A percentile compares a stretch with the other conserved stretches of the same genome.
phyloP scores from a whole-genome alignment of 768 basidiomycete genomes.

The Crepidotus variabilis region DNA sequence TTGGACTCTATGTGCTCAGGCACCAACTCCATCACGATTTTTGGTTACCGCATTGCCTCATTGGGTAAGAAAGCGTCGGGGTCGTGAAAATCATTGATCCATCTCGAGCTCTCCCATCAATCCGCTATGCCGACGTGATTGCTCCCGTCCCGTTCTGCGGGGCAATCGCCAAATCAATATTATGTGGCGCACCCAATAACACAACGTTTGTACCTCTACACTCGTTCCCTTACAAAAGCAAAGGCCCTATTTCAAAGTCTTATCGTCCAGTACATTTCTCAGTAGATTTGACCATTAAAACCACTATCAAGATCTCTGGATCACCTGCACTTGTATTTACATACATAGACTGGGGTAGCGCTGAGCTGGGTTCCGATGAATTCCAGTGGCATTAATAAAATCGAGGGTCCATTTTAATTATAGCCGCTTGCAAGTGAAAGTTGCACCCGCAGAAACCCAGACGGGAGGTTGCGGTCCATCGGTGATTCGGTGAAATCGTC shows the following conservation, averaged over 20 bases:
- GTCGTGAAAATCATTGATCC: not conserved
- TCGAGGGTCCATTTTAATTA: not conserved
- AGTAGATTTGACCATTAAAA: not conserved
- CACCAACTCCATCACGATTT: not conserved
- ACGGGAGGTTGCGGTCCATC: not conserved
- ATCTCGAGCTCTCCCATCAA: no score
- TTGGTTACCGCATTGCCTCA: constrained; percentile 6
- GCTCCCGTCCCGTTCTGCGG: no score
- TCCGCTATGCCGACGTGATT: no score
- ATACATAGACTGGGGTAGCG: not conserved
- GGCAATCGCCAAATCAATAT: no score
- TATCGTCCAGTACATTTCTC: not conserved
- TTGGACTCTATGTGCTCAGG: not conserved
- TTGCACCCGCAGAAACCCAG: not conserved
- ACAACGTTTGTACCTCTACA: no score
- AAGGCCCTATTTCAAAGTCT: no score
- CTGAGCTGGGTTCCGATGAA: not conserved
- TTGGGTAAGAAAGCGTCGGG: constrained; percentile 4
- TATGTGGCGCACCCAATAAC: no score
- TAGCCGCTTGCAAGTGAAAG: not conserved
- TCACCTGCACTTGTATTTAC: not conserved
- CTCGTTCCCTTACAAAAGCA: no score
- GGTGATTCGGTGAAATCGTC: not conserved
- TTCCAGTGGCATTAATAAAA: not conserved
- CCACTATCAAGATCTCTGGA: not conserved